Evolutionary conservation across 2,329 filamentous ascomycete genomes (phyloP), one percentile per base, ranked within the genome.

Genomic region (Lasiodiplodia sp.): DNA sequence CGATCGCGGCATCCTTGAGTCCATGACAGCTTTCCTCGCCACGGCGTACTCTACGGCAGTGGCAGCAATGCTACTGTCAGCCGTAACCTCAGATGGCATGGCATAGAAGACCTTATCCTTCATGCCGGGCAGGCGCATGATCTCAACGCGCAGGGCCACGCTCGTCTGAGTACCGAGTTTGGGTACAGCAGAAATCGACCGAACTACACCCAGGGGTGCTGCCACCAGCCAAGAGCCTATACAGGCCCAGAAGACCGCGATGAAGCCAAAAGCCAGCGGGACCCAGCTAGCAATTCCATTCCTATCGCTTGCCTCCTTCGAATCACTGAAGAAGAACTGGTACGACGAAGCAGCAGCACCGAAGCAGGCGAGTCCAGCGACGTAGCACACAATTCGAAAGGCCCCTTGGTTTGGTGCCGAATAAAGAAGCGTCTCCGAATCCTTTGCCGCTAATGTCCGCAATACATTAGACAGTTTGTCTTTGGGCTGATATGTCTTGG

Each of bases 271-370:
- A 10, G 58, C 40, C 18, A 65, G 7, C 10, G 52, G 58, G 5
- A 68, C 67, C 58, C 58, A 68, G 28, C 34, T 38, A 18, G 65
- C 52, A 52, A 64, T 47, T 7, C 60, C 60, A n/a, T 64, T 28
- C 21, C 60, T 52, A 3, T 64, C 60, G 2, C 21, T 38, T 14
- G 38, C 25, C 3, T 57, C 52, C 12, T 49, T 57, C 10, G 38
- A 38, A 14, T 67, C 31, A 10, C 21, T 23, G 16, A 31, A 67
- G 40, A 67, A 67, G 38, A 57, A 57, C 21, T 38, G 47, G 65
- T 57, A 67, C 21, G 65, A 56, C 7, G 40, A 51, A 44, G 65
- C 65, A 25, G 65, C 34, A 12, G 55, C 40, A 28, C 25, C 55
- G 14, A 67, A 67, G 53, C 65, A 67, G 7, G 55, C 65, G 52